Evolutionary conservation across 140 eudicot genomes (phyloP).

Genomic region (Stevia rebaudiana): DNA sequence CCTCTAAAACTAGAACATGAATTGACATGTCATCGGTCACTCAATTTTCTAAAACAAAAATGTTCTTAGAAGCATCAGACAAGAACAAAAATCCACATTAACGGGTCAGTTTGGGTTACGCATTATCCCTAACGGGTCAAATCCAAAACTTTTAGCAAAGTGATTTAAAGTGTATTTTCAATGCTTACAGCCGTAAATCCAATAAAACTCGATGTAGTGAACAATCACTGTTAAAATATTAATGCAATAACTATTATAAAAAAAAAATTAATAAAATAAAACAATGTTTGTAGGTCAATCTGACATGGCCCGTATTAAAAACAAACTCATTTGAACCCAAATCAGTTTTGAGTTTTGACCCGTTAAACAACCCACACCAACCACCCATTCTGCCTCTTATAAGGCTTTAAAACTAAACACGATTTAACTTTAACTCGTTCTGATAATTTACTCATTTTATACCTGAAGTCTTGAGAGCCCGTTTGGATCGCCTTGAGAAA

Average conservation of each 20-base stretch:
- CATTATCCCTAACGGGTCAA: neutral
- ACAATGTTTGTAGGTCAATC: neutral
- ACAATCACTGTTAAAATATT: too few species aligned
- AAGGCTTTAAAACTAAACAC: neutral
- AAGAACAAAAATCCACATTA: neutral
- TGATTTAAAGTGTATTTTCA: too few species aligned
- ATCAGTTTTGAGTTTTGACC: neutral
- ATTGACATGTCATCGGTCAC: neutral
- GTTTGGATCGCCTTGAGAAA: constrained; percentile 46
- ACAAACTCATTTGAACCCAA: neutral
- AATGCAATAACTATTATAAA: too few species aligned
- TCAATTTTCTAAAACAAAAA: neutral
- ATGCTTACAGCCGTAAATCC: too few species aligned
- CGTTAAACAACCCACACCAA: neutral
- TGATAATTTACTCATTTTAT: neutral
- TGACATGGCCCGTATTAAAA: neutral
- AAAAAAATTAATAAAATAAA: too few species aligned
- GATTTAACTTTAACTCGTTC: neutral
- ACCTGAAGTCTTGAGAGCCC: constrained; percentile 90
- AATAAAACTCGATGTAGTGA: too few species aligned
- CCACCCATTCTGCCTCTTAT: neutral
- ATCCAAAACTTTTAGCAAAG: neutral
- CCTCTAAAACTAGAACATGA: constrained; percentile 1
- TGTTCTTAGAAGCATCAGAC: neutral
- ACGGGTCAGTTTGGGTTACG: neutral